Percentiles rank a stretch among this genome's conserved stretches.
These are phyloP conservation scores for Moniliophthora roreri DNA, from an alignment of 1,284 basidiomycete genomes.

Conservation along the genomic window DNA sequence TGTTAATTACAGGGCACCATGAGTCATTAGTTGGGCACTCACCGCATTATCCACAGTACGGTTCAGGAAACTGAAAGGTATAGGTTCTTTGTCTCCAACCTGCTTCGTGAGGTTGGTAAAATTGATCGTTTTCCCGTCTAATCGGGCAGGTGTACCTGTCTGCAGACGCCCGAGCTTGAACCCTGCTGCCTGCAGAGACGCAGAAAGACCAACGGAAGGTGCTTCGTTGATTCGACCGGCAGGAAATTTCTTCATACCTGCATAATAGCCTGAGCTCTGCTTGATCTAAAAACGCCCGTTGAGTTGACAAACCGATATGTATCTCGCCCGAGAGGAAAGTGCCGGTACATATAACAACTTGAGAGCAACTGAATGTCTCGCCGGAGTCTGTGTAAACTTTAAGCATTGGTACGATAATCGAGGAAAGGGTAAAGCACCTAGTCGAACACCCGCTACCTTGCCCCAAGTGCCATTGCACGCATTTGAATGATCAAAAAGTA, in stretches of 20 bases:
- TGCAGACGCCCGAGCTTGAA: constrained; percentile 84
- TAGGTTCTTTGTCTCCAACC: constrained; percentile 57
- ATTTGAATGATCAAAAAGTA: constrained; percentile 59
- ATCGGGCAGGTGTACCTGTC: constrained; percentile 86
- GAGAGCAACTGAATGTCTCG: constrained; percentile 74
- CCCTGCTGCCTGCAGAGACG: constrained; percentile 71
- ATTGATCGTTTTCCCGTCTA: constrained; percentile 71
- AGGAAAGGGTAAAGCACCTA: constrained; percentile 45
- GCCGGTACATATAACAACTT: constrained; percentile 87
- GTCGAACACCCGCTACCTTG: constrained; percentile 63
- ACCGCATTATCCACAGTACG: constrained; percentile 52
- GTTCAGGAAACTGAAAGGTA: constrained; percentile 63
- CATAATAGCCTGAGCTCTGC: background rate
- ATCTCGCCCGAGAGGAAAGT: constrained; percentile 90
- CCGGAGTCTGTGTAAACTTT: constrained; percentile 55
- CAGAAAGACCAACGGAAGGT: constrained; percentile 74
- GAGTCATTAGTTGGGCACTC: constrained; percentile 13
- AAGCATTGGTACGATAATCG: background rate
- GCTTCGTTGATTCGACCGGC: constrained; percentile 82
- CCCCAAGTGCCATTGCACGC: constrained; percentile 41
- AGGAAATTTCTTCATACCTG: constrained; percentile 74
- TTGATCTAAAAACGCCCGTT: constrained; percentile 9
- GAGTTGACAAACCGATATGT: constrained; percentile 71
- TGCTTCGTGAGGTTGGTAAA: constrained; percentile 61
- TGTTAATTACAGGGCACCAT: background rate